Conservation (phyloP, 1,284 basidiomycete species). For the Fomitiporia mediterranea region DNA sequence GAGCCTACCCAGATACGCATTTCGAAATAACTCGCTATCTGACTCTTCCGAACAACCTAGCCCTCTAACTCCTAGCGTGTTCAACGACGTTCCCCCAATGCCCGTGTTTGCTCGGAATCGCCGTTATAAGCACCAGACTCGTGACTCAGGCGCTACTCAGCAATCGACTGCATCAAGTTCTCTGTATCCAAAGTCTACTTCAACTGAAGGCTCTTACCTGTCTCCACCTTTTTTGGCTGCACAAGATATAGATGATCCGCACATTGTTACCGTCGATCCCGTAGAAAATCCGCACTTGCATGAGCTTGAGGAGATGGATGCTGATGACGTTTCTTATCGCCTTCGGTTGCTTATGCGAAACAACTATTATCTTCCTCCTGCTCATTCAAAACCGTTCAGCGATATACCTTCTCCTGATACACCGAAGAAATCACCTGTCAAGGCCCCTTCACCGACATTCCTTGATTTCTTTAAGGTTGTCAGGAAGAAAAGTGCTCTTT, state of each 20-base stretch:
- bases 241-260: slow-evolving; percentile 39
- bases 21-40: slow-evolving; percentile 28
- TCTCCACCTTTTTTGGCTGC: slow-evolving; percentile 51
- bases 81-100: slow-evolving; percentile 26
- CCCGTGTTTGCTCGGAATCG: slow-evolving; percentile 23
- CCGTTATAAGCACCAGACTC: slow-evolving; percentile 29
- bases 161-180: slow-evolving; percentile 64
- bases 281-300: slow-evolving; percentile 27
- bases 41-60: slow-evolving; percentile 34
- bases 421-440: slow-evolving; percentile 38
- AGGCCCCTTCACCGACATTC: slow-evolving; percentile 51
- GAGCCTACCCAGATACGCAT: slow-evolving; percentile 35
- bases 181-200: slow-evolving; percentile 65
- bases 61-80: slow-evolving; percentile 32
- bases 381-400: slow-evolving; percentile 72
- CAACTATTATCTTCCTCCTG: slow-evolving; percentile 79
- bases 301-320: slow-evolving; percentile 49
- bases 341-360: slow-evolving; percentile 76
- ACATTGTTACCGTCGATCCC: slow-evolving; percentile 44
- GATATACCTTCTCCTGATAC: slow-evolving; percentile 39
- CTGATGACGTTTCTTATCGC: slow-evolving; percentile 77
- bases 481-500: slow-evolving; percentile 40
- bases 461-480: slow-evolving; percentile 60
- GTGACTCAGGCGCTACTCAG: slow-evolving; percentile 48
- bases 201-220: slow-evolving; percentile 44